These are phyloP conservation scores for Rhododendron ovatum DNA, from an alignment of 148 eudicot genomes.

Conservation along the genomic window DNA sequence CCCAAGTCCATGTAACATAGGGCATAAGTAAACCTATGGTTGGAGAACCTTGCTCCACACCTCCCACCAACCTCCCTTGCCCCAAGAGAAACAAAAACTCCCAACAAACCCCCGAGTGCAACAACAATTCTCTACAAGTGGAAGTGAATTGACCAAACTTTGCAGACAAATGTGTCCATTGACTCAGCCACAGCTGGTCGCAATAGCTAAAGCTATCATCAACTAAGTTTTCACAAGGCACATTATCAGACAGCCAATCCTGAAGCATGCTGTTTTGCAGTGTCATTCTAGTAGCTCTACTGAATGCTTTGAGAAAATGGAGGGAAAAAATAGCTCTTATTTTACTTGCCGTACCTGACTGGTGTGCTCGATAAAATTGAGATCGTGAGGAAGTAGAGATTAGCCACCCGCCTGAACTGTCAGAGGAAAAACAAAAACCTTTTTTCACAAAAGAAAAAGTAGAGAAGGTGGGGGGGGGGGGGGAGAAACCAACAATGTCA, in stretches of 20 bases:
- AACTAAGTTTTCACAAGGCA: neutral
- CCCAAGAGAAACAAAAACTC: neutral
- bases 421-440: conserved; percentile 25
- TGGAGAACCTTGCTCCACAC: neutral
- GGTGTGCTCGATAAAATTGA: conserved; percentile 79
- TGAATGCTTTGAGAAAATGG: neutral
- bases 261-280: neutral
- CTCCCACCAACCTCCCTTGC: neutral
- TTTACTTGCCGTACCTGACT: conserved; percentile 45
- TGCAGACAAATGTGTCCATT: neutral
- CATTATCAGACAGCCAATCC: neutral
- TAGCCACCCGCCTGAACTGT: conserved; percentile 95
- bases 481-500: neutral
- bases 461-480: neutral
- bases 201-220: neutral
- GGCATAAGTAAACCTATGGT: neutral
- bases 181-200: neutral
- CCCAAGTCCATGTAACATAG: no score
- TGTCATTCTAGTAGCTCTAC: neutral
- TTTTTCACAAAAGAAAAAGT: conserved; percentile 10
- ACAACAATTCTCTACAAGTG: neutral
- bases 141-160: neutral
- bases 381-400: conserved; percentile 74
- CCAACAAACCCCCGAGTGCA: neutral
- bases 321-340: neutral